Evolutionary conservation across 192 early-diverging fungal species (phyloP).

Genomic region (Lobosporangium transversale): DNA sequence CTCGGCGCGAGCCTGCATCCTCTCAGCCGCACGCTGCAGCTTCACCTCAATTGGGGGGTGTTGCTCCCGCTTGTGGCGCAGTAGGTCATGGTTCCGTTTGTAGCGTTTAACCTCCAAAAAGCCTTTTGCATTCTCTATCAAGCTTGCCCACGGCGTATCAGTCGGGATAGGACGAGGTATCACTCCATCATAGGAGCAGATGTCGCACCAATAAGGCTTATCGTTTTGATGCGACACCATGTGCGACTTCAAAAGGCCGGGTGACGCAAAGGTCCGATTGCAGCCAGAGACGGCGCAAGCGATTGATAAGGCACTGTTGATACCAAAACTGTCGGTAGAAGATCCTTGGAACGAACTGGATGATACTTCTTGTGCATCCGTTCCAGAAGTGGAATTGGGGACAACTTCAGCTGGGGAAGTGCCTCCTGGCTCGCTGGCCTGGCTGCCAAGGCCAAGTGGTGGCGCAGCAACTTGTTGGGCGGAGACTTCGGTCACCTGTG

Average conservation of each 20-base stretch:
- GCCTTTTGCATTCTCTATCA: background rate
- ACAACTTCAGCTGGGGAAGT: no score
- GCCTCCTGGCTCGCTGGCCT: no score
- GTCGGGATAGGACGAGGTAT: background rate
- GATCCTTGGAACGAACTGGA: no score
- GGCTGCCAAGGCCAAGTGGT: no score
- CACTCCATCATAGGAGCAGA: constrained; percentile 25
- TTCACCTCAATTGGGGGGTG: constrained; percentile 34
- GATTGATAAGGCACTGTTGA: no score
- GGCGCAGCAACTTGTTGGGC: no score
- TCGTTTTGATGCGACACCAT: constrained; percentile 30
- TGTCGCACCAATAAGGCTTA: constrained; percentile 34
- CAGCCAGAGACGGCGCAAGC: background rate
- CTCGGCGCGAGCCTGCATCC: background rate
- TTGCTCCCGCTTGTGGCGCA: constrained; percentile 44
- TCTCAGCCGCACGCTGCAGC: constrained; percentile 7
- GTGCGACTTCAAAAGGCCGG: constrained; percentile 28
- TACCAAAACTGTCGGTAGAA: no score
- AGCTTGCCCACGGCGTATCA: background rate
- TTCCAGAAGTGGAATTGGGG: no score
- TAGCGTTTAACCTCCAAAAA: constrained; percentile 30
- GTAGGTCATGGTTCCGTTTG: constrained; percentile 41
- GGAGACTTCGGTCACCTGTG: no score
- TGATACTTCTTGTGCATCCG: no score
- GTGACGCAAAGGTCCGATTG: constrained; percentile 5